These are phyloP conservation scores for Xylaria venustula DNA, from an alignment of 495 filamentous ascomycete species.

Conservation along the genomic window DNA sequence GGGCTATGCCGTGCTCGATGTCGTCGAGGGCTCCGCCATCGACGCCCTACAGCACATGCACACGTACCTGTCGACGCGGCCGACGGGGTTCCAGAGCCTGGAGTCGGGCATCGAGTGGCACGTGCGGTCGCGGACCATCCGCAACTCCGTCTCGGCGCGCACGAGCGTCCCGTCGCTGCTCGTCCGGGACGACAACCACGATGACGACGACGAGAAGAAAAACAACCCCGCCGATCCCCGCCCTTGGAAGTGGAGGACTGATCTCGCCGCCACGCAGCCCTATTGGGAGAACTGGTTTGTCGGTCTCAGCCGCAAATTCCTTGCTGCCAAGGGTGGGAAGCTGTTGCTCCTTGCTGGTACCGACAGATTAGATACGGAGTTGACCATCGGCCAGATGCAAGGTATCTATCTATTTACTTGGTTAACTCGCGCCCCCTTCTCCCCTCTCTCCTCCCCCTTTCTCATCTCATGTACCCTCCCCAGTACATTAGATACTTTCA, in stretches of 20 bases:
- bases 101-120: constrained; percentile 91
- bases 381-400: constrained; percentile 98
- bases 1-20: constrained; percentile 89
- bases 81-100: constrained; percentile 70
- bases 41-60: constrained; percentile 97
- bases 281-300: constrained; percentile 96
- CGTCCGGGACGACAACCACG: constrained; percentile 33
- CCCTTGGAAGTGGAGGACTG: constrained; percentile 83
- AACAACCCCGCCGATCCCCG: constrained; percentile 32
- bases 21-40: constrained; percentile 84
- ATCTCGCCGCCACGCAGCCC: constrained; percentile 77
- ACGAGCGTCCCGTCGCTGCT: constrained; percentile 87
- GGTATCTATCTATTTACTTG: constrained; percentile 58
- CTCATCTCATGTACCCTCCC: no score
- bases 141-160: constrained; percentile 75
- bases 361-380: constrained; percentile 87
- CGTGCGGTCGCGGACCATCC: constrained; percentile 81
- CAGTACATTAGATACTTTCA: no score
- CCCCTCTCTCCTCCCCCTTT: not conserved
- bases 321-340: constrained; percentile 82
- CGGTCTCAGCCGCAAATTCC: constrained; percentile 84
- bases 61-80: constrained; percentile 81
- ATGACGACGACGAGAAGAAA: no score
- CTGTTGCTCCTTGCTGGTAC: constrained; percentile 88
- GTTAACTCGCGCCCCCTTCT: no score